Percentiles rank a stretch among this genome's conserved stretches.
phyloP scores from a whole-genome alignment of 345 rosid genomes.

The Sonneratia alba region DNA sequence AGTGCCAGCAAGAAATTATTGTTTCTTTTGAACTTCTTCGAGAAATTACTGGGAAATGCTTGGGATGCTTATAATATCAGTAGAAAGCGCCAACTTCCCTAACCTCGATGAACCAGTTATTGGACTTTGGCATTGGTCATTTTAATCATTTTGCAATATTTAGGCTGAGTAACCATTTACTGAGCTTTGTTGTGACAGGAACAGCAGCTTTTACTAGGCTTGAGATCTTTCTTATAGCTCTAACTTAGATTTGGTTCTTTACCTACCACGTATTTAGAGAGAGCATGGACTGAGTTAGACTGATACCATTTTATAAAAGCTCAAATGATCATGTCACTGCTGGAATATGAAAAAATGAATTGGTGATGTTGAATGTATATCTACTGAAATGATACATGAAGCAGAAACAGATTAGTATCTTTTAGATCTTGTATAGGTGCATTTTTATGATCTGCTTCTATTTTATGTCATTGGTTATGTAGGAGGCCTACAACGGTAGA shows the following conservation, averaged over 20 bases:
- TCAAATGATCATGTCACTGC: not conserved
- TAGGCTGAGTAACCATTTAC: not conserved
- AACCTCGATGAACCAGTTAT: not conserved
- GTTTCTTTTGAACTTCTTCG: not conserved
- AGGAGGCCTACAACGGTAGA: conserved; percentile 64
- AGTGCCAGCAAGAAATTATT: not conserved
- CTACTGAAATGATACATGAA: not conserved
- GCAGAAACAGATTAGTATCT: not conserved
- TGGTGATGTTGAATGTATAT: not conserved
- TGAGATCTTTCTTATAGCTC: not conserved
- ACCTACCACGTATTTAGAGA: no score
- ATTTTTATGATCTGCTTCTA: conserved; percentile 7
- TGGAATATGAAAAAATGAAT: not conserved
- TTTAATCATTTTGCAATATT: not conserved
- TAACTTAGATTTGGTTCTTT: not conserved
- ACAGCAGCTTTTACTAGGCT: not conserved
- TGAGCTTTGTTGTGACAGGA: not conserved
- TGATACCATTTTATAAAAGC: no score
- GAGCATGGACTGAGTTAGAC: no score
- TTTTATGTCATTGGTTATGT: conserved; percentile 30
- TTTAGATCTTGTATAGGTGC: conserved; percentile 4
- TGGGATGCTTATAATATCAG: not conserved
- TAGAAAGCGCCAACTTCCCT: not conserved
- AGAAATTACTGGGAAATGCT: not conserved
- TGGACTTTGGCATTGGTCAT: not conserved